These are phyloP conservation scores for Hemerocallis citrina DNA, from an alignment of 106 monocot species.

Conservation along the genomic window DNA sequence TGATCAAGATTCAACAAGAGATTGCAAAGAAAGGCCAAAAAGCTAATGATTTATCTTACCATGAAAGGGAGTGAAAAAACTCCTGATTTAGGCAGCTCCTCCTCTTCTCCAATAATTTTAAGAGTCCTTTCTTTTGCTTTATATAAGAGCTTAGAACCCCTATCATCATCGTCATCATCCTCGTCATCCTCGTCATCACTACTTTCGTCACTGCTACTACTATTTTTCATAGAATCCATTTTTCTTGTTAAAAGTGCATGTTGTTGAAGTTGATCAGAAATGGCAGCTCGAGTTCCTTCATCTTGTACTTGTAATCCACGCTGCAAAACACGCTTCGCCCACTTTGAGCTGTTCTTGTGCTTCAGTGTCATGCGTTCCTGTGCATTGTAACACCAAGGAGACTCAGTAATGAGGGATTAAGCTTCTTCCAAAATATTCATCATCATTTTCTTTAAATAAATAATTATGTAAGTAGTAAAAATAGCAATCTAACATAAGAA, in stretches of 20 bases:
- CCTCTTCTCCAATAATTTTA: conserved; percentile 56
- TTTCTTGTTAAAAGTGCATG: conserved; percentile 80
- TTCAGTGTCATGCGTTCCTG: conserved; percentile 93
- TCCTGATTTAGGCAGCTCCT: conserved; percentile 59
- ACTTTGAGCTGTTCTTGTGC: conserved; percentile 90
- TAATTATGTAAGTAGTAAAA: conserved; percentile 2
- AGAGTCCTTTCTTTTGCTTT: conserved; percentile 72
- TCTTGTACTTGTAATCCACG: conserved; percentile 81
- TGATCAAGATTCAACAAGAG: background rate
- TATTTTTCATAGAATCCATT: conserved; percentile 80
- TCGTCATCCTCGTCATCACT: conserved; percentile 54
- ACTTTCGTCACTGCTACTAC: conserved; percentile 49
- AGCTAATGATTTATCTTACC: conserved; percentile 28
- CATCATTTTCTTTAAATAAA: background rate
- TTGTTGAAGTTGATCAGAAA: conserved; percentile 80
- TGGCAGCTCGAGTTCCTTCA: conserved; percentile 86
- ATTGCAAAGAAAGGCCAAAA: background rate
- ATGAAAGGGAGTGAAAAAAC: conserved; percentile 84
- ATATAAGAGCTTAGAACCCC: conserved; percentile 39
- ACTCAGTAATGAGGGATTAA: background rate
- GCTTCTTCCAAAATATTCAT: background rate
- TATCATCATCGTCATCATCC: conserved; percentile 30
- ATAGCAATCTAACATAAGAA: background rate
- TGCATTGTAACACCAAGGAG: conserved; percentile 8
- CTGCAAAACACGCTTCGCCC: conserved; percentile 73